phyloP scores from a whole-genome alignment of 805 yeast species.

The Jamesozyma piceae region DNA sequence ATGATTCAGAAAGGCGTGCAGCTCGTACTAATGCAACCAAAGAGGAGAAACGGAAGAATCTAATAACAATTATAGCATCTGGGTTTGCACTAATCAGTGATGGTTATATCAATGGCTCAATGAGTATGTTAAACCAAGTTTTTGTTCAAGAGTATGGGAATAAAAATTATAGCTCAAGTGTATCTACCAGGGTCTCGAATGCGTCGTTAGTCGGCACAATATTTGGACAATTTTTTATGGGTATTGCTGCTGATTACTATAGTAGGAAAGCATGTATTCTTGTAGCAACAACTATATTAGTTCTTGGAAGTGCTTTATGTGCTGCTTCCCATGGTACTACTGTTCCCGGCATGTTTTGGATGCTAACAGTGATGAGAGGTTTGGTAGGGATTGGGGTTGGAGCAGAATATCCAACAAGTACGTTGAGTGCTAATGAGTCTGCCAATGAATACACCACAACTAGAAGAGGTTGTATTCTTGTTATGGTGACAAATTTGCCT shows the following conservation, averaged over 20 bases:
- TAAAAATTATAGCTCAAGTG: slow-evolving; percentile 2
- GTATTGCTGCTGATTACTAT: slow-evolving; percentile 5
- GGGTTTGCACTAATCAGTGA: slow-evolving; percentile 6
- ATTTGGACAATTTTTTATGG: slow-evolving; percentile 5
- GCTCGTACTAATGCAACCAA: background rate
- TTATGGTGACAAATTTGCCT: slow-evolving; percentile 3
- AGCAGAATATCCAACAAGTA: slow-evolving; percentile 5
- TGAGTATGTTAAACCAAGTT: slow-evolving; percentile 6
- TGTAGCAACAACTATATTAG: slow-evolving; percentile 3
- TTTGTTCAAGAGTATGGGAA: slow-evolving; percentile 3
- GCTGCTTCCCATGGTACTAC: slow-evolving; percentile 5
- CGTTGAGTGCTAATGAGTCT: slow-evolving; percentile 4
- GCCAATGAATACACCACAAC: slow-evolving; percentile 4
- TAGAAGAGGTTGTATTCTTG: slow-evolving; percentile 4
- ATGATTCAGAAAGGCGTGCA: slow-evolving; percentile 3
- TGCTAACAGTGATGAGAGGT: slow-evolving; percentile 5
- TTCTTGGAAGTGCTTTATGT: slow-evolving; percentile 3
- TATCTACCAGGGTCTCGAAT: slow-evolving; percentile 4
- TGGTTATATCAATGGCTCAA: slow-evolving; percentile 4
- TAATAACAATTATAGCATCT: slow-evolving; percentile 5
- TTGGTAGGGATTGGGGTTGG: slow-evolving; percentile 6
- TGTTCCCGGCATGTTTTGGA: slow-evolving; percentile 5
- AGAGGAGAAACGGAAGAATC: slow-evolving; percentile 1
- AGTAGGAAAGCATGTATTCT: slow-evolving; percentile 3
- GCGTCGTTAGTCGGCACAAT: slow-evolving; percentile 6